Percentiles rank a stretch among this genome's conserved stretches.
phyloP scores from a whole-genome alignment of 2,329 filamentous ascomycete species.

The Macrophomina tecta region DNA sequence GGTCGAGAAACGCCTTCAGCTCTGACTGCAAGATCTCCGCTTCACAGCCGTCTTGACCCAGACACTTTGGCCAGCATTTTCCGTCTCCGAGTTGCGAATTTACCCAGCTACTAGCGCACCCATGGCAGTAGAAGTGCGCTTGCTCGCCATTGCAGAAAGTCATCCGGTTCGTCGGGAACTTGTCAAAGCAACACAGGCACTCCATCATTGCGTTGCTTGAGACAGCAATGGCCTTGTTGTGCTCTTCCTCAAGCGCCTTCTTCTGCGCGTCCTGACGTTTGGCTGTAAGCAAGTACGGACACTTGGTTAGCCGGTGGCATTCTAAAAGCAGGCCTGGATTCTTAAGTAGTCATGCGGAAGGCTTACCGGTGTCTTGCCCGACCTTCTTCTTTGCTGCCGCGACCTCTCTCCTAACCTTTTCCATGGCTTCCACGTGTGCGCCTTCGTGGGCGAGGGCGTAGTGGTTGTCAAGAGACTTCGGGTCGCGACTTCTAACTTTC shows the following conservation, averaged over 20 bases:
- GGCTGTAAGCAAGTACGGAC: constrained; percentile 27
- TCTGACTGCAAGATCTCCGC: constrained; percentile 65
- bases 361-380: constrained; percentile 34
- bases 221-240: constrained; percentile 41
- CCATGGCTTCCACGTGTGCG: not conserved
- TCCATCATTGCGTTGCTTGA: constrained; percentile 61
- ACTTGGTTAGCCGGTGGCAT: constrained; percentile 1
- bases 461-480: not conserved
- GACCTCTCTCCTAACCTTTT: constrained; percentile 23
- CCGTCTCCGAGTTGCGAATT: constrained; percentile 71
- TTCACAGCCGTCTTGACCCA: constrained; percentile 71
- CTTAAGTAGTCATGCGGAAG: not conserved
- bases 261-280: constrained; percentile 39
- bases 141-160: constrained; percentile 67
- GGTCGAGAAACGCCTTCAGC: constrained; percentile 63
- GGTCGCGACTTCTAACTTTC: constrained; percentile 31
- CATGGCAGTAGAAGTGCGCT: constrained; percentile 73
- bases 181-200: constrained; percentile 74
- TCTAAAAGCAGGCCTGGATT: constrained; percentile 2
- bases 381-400: constrained; percentile 38
- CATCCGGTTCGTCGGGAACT: constrained; percentile 70
- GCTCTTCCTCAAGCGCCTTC: constrained; percentile 39
- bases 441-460: not conserved
- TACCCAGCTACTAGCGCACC: constrained; percentile 69
- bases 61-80: constrained; percentile 73